Evolutionary conservation across 2,329 filamentous ascomycete species (phyloP).

Genomic region (Stachybotrys chartarum): DNA sequence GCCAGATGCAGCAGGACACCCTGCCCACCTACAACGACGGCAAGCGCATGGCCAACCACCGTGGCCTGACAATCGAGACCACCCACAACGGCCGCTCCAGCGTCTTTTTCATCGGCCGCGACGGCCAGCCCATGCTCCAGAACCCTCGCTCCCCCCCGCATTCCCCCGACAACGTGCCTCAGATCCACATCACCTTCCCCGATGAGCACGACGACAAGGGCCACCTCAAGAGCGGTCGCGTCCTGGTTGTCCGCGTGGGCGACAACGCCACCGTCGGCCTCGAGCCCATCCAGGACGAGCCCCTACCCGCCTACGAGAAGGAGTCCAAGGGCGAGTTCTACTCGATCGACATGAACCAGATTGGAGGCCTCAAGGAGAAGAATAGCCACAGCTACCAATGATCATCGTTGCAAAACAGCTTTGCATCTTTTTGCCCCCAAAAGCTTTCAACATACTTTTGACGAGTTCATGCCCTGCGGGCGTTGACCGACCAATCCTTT

Average conservation of each 20-base stretch:
- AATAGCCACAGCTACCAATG: constrained; percentile 37
- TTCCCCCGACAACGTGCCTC: constrained; percentile 76
- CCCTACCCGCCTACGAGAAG: constrained; percentile 84
- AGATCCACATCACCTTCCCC: constrained; percentile 97
- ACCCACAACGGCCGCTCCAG: constrained; percentile 53
- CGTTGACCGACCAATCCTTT: constrained; percentile 13
- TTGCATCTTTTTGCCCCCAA: background rate
- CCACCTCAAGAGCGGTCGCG: constrained; percentile 73
- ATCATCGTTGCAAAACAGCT: background rate
- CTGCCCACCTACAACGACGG: constrained; percentile 66
- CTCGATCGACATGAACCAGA: constrained; percentile 88
- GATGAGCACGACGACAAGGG: constrained; percentile 86
- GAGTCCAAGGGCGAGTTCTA: constrained; percentile 75
- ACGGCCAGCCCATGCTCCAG: constrained; percentile 66
- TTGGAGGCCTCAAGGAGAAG: constrained; percentile 93
- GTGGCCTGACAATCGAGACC: constrained; percentile 52
- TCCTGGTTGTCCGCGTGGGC: constrained; percentile 86
- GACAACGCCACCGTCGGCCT: constrained; percentile 80
- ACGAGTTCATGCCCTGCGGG: background rate
- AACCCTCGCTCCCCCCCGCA: constrained; percentile 69
- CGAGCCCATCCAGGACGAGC: constrained; percentile 74
- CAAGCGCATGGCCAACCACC: constrained; percentile 43
- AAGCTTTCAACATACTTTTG: background rate
- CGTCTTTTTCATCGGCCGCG: constrained; percentile 71
- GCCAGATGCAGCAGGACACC: constrained; percentile 39